phyloP scores from a whole-genome alignment of 2,329 filamentous ascomycete genomes.

The Fusarium coicis region DNA sequence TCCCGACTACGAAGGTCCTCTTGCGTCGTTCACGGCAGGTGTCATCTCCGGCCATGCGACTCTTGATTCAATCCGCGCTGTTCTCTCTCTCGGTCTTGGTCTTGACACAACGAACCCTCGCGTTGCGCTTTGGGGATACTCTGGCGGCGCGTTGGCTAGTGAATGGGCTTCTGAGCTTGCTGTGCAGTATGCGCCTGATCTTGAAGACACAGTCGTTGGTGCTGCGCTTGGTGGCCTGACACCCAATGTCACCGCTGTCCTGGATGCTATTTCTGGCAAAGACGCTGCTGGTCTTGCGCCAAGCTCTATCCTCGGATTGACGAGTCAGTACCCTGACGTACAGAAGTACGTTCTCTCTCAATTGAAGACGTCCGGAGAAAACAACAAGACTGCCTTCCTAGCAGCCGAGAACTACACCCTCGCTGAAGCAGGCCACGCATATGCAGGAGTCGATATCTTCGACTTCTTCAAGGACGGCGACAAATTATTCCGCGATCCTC shows the following conservation, averaged over 20 bases:
- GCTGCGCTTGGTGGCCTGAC: slow-evolving; percentile 61
- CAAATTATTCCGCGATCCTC: slow-evolving; percentile 10
- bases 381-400: slow-evolving; percentile 39
- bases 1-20: slow-evolving; percentile 59
- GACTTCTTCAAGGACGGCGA: slow-evolving; percentile 30
- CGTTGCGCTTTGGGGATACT: slow-evolving; percentile 65
- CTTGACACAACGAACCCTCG: slow-evolving; percentile 35
- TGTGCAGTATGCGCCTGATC: slow-evolving; percentile 62
- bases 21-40: slow-evolving; percentile 57
- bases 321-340: slow-evolving; percentile 34
- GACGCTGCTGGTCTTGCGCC: slow-evolving; percentile 32
- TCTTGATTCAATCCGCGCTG: slow-evolving; percentile 58
- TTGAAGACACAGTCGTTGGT: slow-evolving; percentile 55
- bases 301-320: slow-evolving; percentile 36
- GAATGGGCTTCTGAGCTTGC: slow-evolving; percentile 65
- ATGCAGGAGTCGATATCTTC: slow-evolving; percentile 18
- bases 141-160: slow-evolving; percentile 62
- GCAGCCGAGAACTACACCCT: slow-evolving; percentile 22
- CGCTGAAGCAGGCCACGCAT: slow-evolving; percentile 18
- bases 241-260: slow-evolving; percentile 52
- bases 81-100: slow-evolving; percentile 50
- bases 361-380: slow-evolving; percentile 26
- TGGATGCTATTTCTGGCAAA: slow-evolving; percentile 48
- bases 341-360: slow-evolving; percentile 30
- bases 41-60: slow-evolving; percentile 56